Conservation (phyloP, 768 basidiomycete species). For the Naganishia vishniacii region DNA sequence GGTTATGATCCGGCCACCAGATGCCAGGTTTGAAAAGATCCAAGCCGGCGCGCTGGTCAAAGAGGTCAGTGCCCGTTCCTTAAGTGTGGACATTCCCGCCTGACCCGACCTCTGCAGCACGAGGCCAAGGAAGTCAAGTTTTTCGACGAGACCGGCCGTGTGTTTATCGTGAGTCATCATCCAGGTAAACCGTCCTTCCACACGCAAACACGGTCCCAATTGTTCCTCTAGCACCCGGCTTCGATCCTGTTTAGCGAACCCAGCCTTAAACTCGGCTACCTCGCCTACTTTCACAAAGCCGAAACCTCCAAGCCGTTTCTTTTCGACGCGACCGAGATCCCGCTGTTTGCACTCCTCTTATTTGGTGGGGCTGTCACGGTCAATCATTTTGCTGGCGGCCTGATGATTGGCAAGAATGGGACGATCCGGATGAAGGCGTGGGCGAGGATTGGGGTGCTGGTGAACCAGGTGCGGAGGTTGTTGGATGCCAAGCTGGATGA, state of each 20-base stretch:
- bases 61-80: slow-evolving; percentile 48
- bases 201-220: no score
- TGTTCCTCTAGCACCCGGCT: slow-evolving; percentile 62
- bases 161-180: slow-evolving; percentile 38
- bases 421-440: slow-evolving; percentile 66
- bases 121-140: slow-evolving; percentile 77
- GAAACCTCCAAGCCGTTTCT: slow-evolving; percentile 74
- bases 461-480: slow-evolving; percentile 69
- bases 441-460: slow-evolving; percentile 84
- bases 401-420: slow-evolving; percentile 56
- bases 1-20: slow-evolving; percentile 68
- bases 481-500: slow-evolving; percentile 64
- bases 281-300: slow-evolving; percentile 77
- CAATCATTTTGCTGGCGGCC: slow-evolving; percentile 72
- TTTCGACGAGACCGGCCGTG: slow-evolving; percentile 58
- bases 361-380: slow-evolving; percentile 76
- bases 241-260: slow-evolving; percentile 70
- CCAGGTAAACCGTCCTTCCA: background rate
- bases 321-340: slow-evolving; percentile 85
- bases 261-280: slow-evolving; percentile 69
- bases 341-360: slow-evolving; percentile 74
- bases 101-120: slow-evolving; percentile 50
- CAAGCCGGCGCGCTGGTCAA: slow-evolving; percentile 77
- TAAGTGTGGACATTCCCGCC: background rate
- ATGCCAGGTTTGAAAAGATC: slow-evolving; percentile 74